Evolutionary conservation across 768 basidiomycete genomes (phyloP), one percentile per base, ranked within the genome.

Genomic region (Russula earlei): DNA sequence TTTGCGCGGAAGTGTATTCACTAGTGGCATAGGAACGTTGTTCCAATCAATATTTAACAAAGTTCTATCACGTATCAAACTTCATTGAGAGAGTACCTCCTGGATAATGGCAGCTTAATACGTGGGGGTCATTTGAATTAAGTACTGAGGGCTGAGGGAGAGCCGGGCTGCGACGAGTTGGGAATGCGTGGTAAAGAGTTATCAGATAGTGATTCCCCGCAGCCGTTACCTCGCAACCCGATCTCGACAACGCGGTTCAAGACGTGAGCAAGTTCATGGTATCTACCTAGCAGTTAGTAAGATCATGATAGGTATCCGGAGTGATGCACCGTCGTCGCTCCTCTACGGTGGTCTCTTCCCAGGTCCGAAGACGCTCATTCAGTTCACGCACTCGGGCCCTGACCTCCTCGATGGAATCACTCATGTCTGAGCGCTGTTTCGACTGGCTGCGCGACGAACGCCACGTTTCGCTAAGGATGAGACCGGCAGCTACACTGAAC

Each of bases 381-480:
- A 90, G 64, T 20, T 75, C 75, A 42, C 70, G 64, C 1, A 91
- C 64, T 3, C 70, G 69, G 6, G 64, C 68, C 14, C 72, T 70
- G 2, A 91, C 74, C 1, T 75, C 74, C 5, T 87, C 85, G 25
- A 91, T 71, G 54, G 78, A 74, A 50, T 91, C 88, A 58, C 87
- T 82, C 8, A 91, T 82, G 46, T 71, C 73, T 60, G 84, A 86
- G 43, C 87, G 73, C n/a, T 85, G 82, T 65, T 79, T 85, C 0
- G 81, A 76, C 56, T 83, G 75, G 55, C 75, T 87, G 19, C 85
- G 75, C 0, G 86, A 84, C 1, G 80, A 77, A 0, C 90, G 84
- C 77, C 80, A 92, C 22, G 83, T 73, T 67, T 93, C 90, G 2
- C 83, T 84, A 11, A 91, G 56, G 54, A 93, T 91, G 5, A 92